Percentiles rank a stretch among this genome's conserved stretches.
Evolutionary conservation across 2,329 filamentous ascomycete genomes (phyloP).

Genomic region (Gliomastix tumulicola): DNA sequence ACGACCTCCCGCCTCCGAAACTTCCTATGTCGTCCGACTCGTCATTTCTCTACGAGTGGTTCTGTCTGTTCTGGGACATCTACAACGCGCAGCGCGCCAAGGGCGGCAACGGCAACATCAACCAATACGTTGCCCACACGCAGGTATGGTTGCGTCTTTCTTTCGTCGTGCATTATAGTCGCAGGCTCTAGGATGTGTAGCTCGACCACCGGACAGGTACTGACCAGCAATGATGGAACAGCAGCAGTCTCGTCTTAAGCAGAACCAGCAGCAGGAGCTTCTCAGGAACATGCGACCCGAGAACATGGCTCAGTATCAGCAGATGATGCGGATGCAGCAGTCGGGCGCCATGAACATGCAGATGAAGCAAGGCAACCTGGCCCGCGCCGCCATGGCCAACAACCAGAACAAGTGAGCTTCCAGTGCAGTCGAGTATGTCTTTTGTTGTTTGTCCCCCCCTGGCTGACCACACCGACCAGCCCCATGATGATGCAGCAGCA

Average conservation of each 20-base stretch:
- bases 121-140: conserved; percentile 73
- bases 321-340: conserved; percentile 65
- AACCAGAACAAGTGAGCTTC: conserved; percentile 67
- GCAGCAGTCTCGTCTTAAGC: conserved; percentile 65
- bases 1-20: conserved; percentile 71
- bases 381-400: conserved; percentile 72
- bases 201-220: conserved; percentile 4
- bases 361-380: conserved; percentile 55
- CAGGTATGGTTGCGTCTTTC: conserved; percentile 53
- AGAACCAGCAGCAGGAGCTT: conserved; percentile 71
- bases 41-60: conserved; percentile 96
- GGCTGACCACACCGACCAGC: no score
- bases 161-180: conserved; percentile 10
- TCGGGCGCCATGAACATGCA: conserved; percentile 47
- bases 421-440: no score
- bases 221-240: conserved; percentile 18
- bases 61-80: conserved; percentile 95
- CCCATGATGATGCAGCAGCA: conserved; percentile 67
- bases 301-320: conserved; percentile 41
- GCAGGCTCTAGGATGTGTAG: background rate
- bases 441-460: no score
- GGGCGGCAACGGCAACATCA: conserved; percentile 55
- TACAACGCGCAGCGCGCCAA: conserved; percentile 75
- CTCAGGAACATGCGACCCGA: conserved; percentile 65
- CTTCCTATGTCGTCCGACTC: conserved; percentile 60